Conservation (phyloP, 2,329 filamentous ascomycete species). For the Pseudocercospora fuligena region DNA sequence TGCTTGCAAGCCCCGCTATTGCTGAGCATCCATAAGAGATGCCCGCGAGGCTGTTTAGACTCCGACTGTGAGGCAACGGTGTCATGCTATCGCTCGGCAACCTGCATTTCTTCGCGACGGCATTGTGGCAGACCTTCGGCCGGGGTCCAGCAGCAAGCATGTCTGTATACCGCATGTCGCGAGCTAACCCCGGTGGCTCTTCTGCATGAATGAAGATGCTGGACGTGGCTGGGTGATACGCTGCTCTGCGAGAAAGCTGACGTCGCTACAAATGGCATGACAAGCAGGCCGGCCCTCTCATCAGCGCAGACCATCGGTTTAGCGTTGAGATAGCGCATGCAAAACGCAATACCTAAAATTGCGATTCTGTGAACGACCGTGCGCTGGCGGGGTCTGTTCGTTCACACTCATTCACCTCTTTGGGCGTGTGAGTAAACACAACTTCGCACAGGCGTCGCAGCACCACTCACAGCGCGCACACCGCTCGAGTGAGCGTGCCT, state of each 20-base stretch:
- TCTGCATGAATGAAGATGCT: slow-evolving; percentile 3
- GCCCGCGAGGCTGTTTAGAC: neutral
- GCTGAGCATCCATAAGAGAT: neutral
- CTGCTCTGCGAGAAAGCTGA: neutral
- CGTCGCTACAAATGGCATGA: slow-evolving; percentile 1
- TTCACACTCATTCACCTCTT: neutral
- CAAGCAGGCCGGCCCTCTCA: neutral
- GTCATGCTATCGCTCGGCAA: neutral
- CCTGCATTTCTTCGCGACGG: slow-evolving; percentile 3
- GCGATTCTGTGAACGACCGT: slow-evolving; percentile 1
- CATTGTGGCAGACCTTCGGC: slow-evolving; percentile 8
- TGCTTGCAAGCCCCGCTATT: neutral
- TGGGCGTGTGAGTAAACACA: neutral
- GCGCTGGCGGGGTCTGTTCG: neutral
- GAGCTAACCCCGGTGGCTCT: slow-evolving; percentile 2
- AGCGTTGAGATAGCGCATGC: slow-evolving; percentile 8
- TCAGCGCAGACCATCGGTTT: slow-evolving; percentile 7
- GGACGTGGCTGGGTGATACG: slow-evolving; percentile 5
- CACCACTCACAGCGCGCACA: neutral
- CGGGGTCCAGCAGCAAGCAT: neutral
- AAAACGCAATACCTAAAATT: slow-evolving; percentile 10
- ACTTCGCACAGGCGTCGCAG: neutral
- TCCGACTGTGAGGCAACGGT: neutral
- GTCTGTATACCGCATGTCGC: neutral
- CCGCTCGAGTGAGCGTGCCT: slow-evolving; percentile 3